phyloP scores from a whole-genome alignment of 768 basidiomycete genomes.

The Lactifluus hygrophoroides region DNA sequence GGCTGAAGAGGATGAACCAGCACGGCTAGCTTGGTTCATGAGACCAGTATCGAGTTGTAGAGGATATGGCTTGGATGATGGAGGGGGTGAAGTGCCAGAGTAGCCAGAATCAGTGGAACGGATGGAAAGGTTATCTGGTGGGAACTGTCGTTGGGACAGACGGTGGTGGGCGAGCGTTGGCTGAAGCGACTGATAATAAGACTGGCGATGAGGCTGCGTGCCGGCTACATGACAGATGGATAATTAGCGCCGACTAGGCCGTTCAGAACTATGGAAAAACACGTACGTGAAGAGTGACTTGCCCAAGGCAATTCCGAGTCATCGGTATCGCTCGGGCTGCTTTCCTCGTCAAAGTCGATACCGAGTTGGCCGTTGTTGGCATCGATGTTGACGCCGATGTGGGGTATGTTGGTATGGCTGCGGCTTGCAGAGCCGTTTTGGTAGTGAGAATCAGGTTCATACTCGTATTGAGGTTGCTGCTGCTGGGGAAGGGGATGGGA shows the following conservation, averaged over 20 bases:
- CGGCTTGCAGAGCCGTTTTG: slow-evolving; percentile 25
- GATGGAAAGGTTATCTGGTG: slow-evolving; percentile 32
- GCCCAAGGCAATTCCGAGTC: slow-evolving; percentile 55
- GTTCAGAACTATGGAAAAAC: neutral
- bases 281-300: slow-evolving; percentile 14
- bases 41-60: slow-evolving; percentile 52
- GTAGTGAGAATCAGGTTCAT: slow-evolving; percentile 14
- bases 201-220: neutral
- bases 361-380: slow-evolving; percentile 49
- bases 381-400: slow-evolving; percentile 39
- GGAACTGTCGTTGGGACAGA: slow-evolving; percentile 14
- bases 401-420: slow-evolving; percentile 29
- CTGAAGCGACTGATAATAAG: slow-evolving; percentile 5
- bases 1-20: slow-evolving; percentile 32
- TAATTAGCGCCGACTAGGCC: neutral
- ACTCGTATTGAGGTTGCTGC: slow-evolving; percentile 20
- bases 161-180: slow-evolving; percentile 19
- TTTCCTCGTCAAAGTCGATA: slow-evolving; percentile 42
- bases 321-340: slow-evolving; percentile 36
- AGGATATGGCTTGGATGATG: slow-evolving; percentile 35
- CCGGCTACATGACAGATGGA: neutral
- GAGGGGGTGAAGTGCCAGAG: slow-evolving; percentile 19
- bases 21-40: slow-evolving; percentile 19
- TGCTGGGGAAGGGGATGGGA: slow-evolving; percentile 29
- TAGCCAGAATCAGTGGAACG: slow-evolving; percentile 32